These are phyloP conservation scores for Ceratobasidium sp. DNA, from an alignment of 1,284 basidiomycete species.

Conservation along the genomic window DNA sequence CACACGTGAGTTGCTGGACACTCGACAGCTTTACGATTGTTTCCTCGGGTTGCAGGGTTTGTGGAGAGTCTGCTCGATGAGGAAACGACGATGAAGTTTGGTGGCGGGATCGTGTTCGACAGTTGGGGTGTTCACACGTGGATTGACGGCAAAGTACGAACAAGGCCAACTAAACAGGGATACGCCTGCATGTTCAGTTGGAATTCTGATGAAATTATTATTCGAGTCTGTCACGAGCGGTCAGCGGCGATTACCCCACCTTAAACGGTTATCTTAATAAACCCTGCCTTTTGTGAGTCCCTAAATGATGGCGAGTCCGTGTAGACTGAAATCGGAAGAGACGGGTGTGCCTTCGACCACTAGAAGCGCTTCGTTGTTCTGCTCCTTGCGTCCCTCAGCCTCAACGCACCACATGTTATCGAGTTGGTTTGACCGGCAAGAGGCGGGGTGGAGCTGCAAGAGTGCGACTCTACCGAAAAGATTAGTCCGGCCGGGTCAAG, in stretches of 20 bases:
- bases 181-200: not conserved
- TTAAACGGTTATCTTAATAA: slow-evolving; percentile 2
- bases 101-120: not conserved
- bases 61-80: not conserved
- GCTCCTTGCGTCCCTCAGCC: not conserved
- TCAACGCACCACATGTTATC: not conserved
- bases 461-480: not conserved
- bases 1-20: not conserved
- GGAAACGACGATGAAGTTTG: not conserved
- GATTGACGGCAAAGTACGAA: not conserved
- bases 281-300: not conserved
- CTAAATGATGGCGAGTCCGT: not conserved
- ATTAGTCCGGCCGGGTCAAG: not conserved
- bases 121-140: not conserved
- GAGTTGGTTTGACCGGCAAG: too few relatives aligned
- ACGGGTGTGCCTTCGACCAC: not conserved
- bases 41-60: not conserved
- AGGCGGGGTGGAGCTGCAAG: not conserved
- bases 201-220: not conserved
- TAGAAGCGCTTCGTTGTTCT: not conserved
- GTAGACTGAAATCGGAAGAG: not conserved
- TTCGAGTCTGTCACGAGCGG: not conserved
- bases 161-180: not conserved
- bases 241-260: slow-evolving; percentile 1
- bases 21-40: not conserved